These are phyloP conservation scores for Paspalum vaginatum DNA, from an alignment of 176 grass and related monocot genomes.

Conservation along the genomic window DNA sequence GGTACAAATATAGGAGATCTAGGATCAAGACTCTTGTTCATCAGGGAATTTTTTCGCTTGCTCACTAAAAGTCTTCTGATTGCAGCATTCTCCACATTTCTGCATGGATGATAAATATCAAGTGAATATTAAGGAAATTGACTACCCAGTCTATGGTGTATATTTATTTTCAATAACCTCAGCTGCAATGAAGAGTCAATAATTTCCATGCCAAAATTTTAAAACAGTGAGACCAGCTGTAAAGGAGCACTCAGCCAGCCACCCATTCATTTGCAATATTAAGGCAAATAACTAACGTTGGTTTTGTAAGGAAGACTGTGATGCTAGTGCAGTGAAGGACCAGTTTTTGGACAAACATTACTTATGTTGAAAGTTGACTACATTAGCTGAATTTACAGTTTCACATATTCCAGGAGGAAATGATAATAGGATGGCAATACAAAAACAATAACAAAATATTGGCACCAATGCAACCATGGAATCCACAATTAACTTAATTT, in stretches of 20 bases:
- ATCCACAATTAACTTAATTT: not conserved
- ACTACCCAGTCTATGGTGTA: not conserved
- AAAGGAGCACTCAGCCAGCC: not conserved
- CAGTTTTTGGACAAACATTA: not conserved
- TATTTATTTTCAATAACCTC: not conserved
- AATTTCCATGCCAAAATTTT: too few species aligned
- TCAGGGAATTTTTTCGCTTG: slow-evolving; percentile 18
- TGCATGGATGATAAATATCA: slow-evolving; percentile 17
- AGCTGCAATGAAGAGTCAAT: too few species aligned
- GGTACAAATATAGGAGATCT: not conserved
- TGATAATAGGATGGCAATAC: not conserved
- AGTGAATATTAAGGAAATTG: slow-evolving; percentile 15
- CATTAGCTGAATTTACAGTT: not conserved
- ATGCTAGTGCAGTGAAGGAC: not conserved
- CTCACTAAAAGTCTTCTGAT: slow-evolving; percentile 33
- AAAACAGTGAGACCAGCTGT: not conserved
- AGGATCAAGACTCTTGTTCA: not conserved
- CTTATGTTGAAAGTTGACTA: not conserved
- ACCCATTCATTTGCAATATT: not conserved
- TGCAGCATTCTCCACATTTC: not conserved
- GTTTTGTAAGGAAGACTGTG: too few species aligned
- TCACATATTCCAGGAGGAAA: not conserved
- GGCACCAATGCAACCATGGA: not conserved
- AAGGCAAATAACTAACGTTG: too few species aligned
- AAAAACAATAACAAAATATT: not conserved